Percentiles rank a stretch among this genome's conserved stretches.
phyloP scores from a whole-genome alignment of 148 eudicot genomes.

The Diospyros kaki region DNA sequence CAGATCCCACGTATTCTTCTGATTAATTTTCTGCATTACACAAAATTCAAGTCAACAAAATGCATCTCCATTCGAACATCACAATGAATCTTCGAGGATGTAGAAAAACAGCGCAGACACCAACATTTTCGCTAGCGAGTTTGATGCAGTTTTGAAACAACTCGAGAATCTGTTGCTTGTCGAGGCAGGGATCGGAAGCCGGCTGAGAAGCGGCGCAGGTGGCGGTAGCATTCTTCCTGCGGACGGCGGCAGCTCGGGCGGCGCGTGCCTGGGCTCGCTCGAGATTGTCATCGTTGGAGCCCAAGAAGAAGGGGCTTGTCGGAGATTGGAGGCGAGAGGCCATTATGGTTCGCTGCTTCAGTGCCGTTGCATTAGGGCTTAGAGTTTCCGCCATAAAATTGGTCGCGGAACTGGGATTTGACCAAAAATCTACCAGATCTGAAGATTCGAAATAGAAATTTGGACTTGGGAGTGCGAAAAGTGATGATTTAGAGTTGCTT shows the following conservation, averaged over 20 bases:
- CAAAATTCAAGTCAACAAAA: background rate
- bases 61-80: background rate
- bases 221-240: conserved; percentile 40
- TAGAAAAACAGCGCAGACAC: background rate
- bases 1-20: conserved; percentile 97
- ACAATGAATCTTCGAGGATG: background rate
- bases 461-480: background rate
- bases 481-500: no score
- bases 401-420: background rate
- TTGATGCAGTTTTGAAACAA: conserved; percentile 84
- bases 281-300: conserved; percentile 81
- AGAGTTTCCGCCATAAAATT: conserved; percentile 59
- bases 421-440: background rate
- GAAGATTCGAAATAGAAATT: background rate
- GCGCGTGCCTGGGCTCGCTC: conserved; percentile 98
- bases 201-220: conserved; percentile 17
- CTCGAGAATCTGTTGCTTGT: conserved; percentile 67
- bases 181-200: conserved; percentile 44
- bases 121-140: conserved; percentile 91
- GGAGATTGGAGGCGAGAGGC: conserved; percentile 60
- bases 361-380: conserved; percentile 38
- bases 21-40: conserved; percentile 79
- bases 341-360: conserved; percentile 26
- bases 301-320: conserved; percentile 60
- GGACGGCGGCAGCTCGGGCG: conserved; percentile 78